A percentile compares a stretch with the other conserved stretches of the same genome.
Conservation (phyloP, 345 rosid genomes). For the Nephelium lappaceum region DNA sequence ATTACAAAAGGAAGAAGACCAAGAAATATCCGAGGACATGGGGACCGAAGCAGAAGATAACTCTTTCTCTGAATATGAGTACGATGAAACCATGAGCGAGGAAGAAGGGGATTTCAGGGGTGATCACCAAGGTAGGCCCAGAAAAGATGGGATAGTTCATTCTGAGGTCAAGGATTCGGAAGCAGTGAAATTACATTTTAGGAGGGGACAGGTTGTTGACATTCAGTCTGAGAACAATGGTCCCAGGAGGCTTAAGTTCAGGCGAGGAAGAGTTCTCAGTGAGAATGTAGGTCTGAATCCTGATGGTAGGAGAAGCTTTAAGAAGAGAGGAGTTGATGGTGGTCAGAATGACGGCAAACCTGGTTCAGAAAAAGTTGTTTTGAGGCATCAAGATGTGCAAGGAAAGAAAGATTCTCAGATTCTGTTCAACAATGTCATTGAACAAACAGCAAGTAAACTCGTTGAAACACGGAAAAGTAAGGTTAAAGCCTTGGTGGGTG, state of each 20-base stretch:
- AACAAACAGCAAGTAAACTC: slow-evolving; percentile 92
- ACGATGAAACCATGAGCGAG: slow-evolving; percentile 34
- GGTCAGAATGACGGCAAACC: slow-evolving; percentile 22
- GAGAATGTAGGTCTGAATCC: slow-evolving; percentile 40
- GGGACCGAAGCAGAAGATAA: slow-evolving; percentile 46
- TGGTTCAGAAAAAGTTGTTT: slow-evolving; percentile 48
- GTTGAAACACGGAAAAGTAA: slow-evolving; percentile 82
- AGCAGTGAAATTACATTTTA: slow-evolving; percentile 54
- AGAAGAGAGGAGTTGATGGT: slow-evolving; percentile 44
- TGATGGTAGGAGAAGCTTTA: slow-evolving; percentile 42
- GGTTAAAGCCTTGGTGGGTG: slow-evolving; percentile 96
- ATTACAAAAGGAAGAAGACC: slow-evolving; percentile 37
- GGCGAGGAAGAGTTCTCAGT: slow-evolving; percentile 50
- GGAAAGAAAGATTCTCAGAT: slow-evolving; percentile 59
- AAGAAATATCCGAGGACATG: slow-evolving; percentile 42
- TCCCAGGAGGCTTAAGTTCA: slow-evolving; percentile 72
- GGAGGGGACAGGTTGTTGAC: slow-evolving; percentile 65
- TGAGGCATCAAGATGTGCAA: slow-evolving; percentile 73
- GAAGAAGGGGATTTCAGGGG: slow-evolving; percentile 31
- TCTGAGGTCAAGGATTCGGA: slow-evolving; percentile 32
- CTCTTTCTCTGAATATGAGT: slow-evolving; percentile 33
- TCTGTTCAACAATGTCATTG: slow-evolving; percentile 79
- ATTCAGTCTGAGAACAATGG: slow-evolving; percentile 48
- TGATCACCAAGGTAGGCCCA: slow-evolving; percentile 25
- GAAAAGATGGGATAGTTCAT: slow-evolving; percentile 30